Base-by-base conservation (phyloP, 1,284 basidiomycete species). In the Austroboletus novae-zelandiae region DNA sequence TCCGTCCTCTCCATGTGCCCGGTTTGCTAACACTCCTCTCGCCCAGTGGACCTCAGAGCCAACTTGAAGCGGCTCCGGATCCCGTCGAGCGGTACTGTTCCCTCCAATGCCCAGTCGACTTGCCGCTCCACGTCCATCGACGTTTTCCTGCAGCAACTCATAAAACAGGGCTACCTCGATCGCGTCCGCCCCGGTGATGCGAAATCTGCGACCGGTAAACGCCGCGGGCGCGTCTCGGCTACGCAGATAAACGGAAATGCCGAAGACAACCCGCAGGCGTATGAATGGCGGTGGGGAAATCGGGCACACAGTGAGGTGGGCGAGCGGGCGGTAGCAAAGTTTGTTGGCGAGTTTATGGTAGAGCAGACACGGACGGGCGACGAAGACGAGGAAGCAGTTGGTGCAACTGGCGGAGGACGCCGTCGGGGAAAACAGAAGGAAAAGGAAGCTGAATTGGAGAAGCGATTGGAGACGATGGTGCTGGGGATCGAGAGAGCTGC, bases 201-300 rank as follows among this genome's bases (percentile, higher is more conserved):
- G 47, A 72, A 69, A 51, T 58, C 60, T 1, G 66, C 65, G 9
- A 71, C 64, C 4, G 71, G 71, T 2, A 70, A 70, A 5, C 86
- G 87, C 59, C 81, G 86, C 23, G 73, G 73, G 15, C 76, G 85
- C 2, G 54, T 59, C 13, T 60, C 64, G 11, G 61, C 59, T 2
- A 72, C 78, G 1, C 77, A 79, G 55, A 72, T 62, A 5, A 71
- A 71, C 10, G 77, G 66, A 4, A 72, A 74, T 7, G 75, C 74
- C 14, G 80, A 83, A 17, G 79, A 79, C 13, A 77, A 74, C 9
- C 42, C 50, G 0, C 70, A 71, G 17, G 73, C 73, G 27, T 84
- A 76, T 54, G 86, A 90, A 62, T 91, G 88, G 88, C 78, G 81
- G 7, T 91, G 89, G 89, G 89, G 88, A 4, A 72, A 75, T 17